Base-by-base conservation (phyloP, 192 early-diverging fungal species). In the Backusella tarrabulga region DNA sequence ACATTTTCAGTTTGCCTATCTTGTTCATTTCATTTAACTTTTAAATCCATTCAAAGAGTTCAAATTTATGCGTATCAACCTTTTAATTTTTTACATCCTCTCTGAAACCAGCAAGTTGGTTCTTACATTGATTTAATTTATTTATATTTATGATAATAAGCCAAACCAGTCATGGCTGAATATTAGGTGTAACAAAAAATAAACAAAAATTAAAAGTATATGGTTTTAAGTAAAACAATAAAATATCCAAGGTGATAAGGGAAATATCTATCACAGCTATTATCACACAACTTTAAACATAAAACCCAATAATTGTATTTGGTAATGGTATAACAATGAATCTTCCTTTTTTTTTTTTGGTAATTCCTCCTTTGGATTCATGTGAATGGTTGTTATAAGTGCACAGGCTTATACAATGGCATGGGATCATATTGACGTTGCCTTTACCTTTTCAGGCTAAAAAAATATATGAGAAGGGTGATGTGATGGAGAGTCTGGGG, bases 401-500 rank as follows among this genome's bases (percentile, higher is more conserved):
- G 56, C 11, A 63, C 56, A 63, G 56, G 56, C 56, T 29, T 63
- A 29, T 12, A 29, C 56, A n/a, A 26, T 29, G 14, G 23, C 56
- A 63, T 63, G 56, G 56, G 56, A 63, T 29, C 56, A 63, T 63
- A 63, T 63, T 63, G 56, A 29, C 56, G 23, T 63, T 63, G 9
- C 26, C 9, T 4, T 12, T 63, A 14, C 56, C 56, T 63, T 63
- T 63, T 63, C 4, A 9, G 56, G 56, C 23, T 29, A 29, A 63
- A 63, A 60, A 60, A 29, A 26, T 9, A 4, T 63, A 29, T 29
- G 12, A 63, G 56, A 56, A 19, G 19, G 54, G n/a, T 23, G 54
- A 26, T 56, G n/a, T 19, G 42, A 50, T 19, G 46, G 56, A 63
- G 26, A n/a, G 56, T 29, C 56, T 63, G 56, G 29, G 56, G 56